Percentiles rank a stretch among this genome's conserved stretches.
These are phyloP conservation scores for Pisolithus microcarpus DNA, from an alignment of 768 basidiomycete species.

Conservation along the genomic window DNA sequence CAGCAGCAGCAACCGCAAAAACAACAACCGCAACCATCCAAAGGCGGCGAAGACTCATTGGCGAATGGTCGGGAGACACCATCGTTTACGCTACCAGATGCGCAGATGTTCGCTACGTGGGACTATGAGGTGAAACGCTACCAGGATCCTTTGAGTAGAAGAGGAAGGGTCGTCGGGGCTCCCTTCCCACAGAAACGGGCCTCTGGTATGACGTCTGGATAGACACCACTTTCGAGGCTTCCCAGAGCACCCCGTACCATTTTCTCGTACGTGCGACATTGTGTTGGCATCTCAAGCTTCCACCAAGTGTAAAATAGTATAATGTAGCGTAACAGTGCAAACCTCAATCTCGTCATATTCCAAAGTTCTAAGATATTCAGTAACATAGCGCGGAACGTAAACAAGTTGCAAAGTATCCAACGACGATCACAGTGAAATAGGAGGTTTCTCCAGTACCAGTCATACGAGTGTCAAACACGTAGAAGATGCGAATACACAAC, in stretches of 20 bases:
- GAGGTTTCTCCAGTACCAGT: neutral
- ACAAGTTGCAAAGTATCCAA: too few relatives aligned
- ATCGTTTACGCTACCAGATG: slow-evolving; percentile 36
- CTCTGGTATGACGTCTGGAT: neutral
- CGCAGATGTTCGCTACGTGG: slow-evolving; percentile 46
- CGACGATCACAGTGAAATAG: neutral
- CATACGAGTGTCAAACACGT: neutral
- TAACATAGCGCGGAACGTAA: too few relatives aligned
- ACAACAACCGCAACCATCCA: slow-evolving; percentile 14
- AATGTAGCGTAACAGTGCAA: too few relatives aligned
- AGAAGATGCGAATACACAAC: neutral
- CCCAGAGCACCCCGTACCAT: too few relatives aligned
- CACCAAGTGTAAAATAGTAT: too few relatives aligned
- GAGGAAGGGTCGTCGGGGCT: slow-evolving; percentile 22
- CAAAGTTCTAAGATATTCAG: too few relatives aligned
- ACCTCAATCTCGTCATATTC: too few relatives aligned
- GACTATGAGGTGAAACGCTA: slow-evolving; percentile 39
- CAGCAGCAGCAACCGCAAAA: too few relatives aligned
- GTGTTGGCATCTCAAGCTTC: too few relatives aligned
- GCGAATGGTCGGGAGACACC: slow-evolving; percentile 20
- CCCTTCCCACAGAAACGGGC: neutral
- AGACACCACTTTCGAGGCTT: too few relatives aligned
- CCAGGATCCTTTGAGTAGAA: slow-evolving; percentile 31
- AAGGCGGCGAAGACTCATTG: slow-evolving; percentile 18
- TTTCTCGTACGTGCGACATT: too few relatives aligned